These are phyloP conservation scores for Ceratocystis destructans DNA, from an alignment of 2,329 filamentous ascomycete species.

Conservation along the genomic window DNA sequence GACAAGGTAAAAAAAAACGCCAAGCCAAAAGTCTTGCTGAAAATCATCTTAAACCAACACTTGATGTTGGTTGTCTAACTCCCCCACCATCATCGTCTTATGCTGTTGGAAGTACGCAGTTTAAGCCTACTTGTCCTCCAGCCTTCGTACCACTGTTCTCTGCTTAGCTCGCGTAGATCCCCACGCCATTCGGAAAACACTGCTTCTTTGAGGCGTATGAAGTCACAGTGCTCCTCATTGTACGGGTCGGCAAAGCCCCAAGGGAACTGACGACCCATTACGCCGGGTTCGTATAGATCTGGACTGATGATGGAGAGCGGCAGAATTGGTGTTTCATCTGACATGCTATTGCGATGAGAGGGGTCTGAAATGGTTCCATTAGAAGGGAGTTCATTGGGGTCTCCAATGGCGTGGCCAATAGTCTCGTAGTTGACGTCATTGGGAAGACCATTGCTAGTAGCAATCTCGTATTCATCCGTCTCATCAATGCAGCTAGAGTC, in stretches of 20 bases:
- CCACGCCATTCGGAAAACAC: slow-evolving; percentile 89
- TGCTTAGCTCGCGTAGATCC: slow-evolving; percentile 78
- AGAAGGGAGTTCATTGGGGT: slow-evolving; percentile 24
- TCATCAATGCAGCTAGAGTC: slow-evolving; percentile 42
- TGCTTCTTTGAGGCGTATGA: slow-evolving; percentile 73
- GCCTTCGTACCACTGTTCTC: slow-evolving; percentile 88
- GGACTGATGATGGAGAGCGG: slow-evolving; percentile 90
- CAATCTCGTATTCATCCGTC: slow-evolving; percentile 33
- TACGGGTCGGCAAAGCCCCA: slow-evolving; percentile 97
- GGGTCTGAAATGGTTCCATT: slow-evolving; percentile 27
- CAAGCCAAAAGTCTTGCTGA: not conserved
- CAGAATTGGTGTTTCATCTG: slow-evolving; percentile 52
- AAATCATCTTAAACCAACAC: slow-evolving; percentile 11
- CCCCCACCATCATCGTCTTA: slow-evolving; percentile 24
- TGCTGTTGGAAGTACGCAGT: slow-evolving; percentile 33
- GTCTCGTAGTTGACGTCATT: slow-evolving; percentile 32
- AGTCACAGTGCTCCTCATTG: slow-evolving; percentile 85
- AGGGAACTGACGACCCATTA: slow-evolving; percentile 76
- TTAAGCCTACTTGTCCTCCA: slow-evolving; percentile 69
- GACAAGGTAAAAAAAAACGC: not conserved
- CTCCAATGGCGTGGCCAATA: slow-evolving; percentile 31
- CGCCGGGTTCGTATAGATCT: slow-evolving; percentile 69
- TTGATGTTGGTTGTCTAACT: not conserved
- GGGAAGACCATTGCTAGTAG: slow-evolving; percentile 21
- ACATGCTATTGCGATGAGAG: slow-evolving; percentile 32